Evolutionary conservation across 257 asterid species (phyloP), one percentile per base, ranked within the genome.

Genomic region (Fraxinus excelsior): DNA sequence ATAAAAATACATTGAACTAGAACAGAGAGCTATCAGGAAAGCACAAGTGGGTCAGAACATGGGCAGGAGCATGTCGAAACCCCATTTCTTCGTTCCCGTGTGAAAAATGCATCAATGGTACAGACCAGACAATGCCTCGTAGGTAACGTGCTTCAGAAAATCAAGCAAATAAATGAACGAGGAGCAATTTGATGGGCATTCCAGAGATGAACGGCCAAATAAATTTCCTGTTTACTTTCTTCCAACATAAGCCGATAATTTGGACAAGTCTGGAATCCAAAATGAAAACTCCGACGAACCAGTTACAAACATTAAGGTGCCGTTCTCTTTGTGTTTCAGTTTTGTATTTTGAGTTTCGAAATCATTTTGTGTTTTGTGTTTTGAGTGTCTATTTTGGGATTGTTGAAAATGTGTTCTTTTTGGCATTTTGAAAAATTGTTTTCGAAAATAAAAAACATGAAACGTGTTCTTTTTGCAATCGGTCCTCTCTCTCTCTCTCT

Each of bases 201-300:
- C 21, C 28, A 62, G 68, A 25, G 68, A 25, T 25, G 32, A 62
- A 62, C 19, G 0, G 0, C 18, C 18, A 18, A 53, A 26, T 23
- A 26, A 62, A 12, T 23, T 26, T 62, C 34, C 16, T 79, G 23
- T 62, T 53, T 25, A 90, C 81, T 88, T 90, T 80, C 94, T 87
- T 85, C 99, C 99, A 76, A 87, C 96, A 84, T 91, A 90, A 76
- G 97, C 91, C n/a, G 97, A 93, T 79, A 93, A 83, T 79, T 91
- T 96, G 21, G 99, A 96, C 8, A 96, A 88, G 90, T 96, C 98
- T 5, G 99, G 97, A 73, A 93, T 83, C 97, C 98, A 93, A 87
- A 96, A 96, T 40, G 99, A 93, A 72, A 93, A 78, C 87, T 96
- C 99, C 21, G 97, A 89, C 75, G 99, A 93, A 74, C 98, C 98